Evolutionary conservation across 257 asterid species (phyloP), one percentile per base, ranked within the genome.

Genomic region (Fraxinus pennsylvanica): DNA sequence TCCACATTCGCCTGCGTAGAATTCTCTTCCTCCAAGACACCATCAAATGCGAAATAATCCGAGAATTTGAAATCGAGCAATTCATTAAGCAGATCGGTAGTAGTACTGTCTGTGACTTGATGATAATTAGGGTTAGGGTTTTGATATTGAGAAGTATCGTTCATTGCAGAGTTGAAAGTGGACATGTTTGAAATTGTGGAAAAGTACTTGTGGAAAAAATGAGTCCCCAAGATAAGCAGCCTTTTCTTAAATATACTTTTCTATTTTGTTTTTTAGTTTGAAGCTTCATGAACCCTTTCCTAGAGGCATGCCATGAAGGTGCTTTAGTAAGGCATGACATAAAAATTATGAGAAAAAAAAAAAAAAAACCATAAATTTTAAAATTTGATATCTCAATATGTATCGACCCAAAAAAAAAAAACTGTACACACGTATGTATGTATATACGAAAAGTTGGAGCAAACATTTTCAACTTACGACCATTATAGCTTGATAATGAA

Each of bases 51-150:
- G 30, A 75, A 66, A 79, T 79, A 82, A 50, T 71, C 50, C 0
- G 73, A 30, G 15, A 75, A 33, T 8, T 82, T 71, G 7, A 70
- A 75, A 25, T 71, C 75, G n/a, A 68, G 39, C 9, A 22, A 63
- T 27, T 63, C 8, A 27, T 63, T 3, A 3, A 63, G 17, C 17
- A 9, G 69, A 14, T 63, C 30, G 0, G 68, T 0, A 33, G 38
- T 7, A 22, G 36, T 29, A 35, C 4, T 15, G 29, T 39, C 4
- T 8, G 66, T 33, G 27, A 9, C 29, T n/a, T 25, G 68, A 57
- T 43, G 50, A 10, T 43, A 43, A 43, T 29, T 61, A 77, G 50
- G 43, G 21, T n/a, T 78, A 77, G 81, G 85, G 81, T 71, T 81
- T 71, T 78, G 74, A 59, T 14, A 14, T 22, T 2, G 69, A 63